phyloP scores from a whole-genome alignment of 257 asterid species.

The Misopates orontium region DNA sequence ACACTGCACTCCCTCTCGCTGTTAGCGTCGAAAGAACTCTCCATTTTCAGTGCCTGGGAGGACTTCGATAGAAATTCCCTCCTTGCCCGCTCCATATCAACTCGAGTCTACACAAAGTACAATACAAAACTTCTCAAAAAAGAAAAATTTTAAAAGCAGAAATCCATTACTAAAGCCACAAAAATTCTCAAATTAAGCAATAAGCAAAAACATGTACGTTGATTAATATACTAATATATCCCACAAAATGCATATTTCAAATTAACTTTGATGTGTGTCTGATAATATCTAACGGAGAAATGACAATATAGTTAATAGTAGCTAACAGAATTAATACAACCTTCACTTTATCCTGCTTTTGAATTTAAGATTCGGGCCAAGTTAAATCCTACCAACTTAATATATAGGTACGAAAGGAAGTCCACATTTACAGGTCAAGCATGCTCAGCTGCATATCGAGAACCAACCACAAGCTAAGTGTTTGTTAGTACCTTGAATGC shows the following conservation, averaged over 20 bases:
- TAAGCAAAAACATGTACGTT: background rate
- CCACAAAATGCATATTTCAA: background rate
- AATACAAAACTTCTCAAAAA: slow-evolving; percentile 22
- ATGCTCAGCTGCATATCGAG: slow-evolving; percentile 1
- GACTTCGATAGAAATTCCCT: slow-evolving; percentile 84
- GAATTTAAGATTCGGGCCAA: slow-evolving; percentile 22
- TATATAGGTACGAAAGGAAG: background rate
- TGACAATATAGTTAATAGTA: slow-evolving; percentile 14
- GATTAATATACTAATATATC: slow-evolving; percentile 3
- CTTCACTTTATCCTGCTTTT: background rate
- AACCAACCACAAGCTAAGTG: background rate
- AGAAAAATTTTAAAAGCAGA: too few species aligned
- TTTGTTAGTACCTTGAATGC: slow-evolving; percentile 68
- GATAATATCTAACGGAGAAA: background rate
- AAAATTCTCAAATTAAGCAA: too few species aligned
- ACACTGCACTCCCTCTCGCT: slow-evolving; percentile 96
- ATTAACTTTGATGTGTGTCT: slow-evolving; percentile 3
- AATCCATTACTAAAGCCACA: too few species aligned
- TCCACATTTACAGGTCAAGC: slow-evolving; percentile 12
- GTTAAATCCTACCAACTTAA: background rate
- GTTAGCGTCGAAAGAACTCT: slow-evolving; percentile 83
- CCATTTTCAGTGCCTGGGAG: slow-evolving; percentile 90
- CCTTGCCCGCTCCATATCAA: slow-evolving; percentile 72
- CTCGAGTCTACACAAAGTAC: slow-evolving; percentile 65
- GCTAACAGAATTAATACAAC: background rate